phyloP scores from a whole-genome alignment of 805 yeast species.

The Candida michaelii region DNA sequence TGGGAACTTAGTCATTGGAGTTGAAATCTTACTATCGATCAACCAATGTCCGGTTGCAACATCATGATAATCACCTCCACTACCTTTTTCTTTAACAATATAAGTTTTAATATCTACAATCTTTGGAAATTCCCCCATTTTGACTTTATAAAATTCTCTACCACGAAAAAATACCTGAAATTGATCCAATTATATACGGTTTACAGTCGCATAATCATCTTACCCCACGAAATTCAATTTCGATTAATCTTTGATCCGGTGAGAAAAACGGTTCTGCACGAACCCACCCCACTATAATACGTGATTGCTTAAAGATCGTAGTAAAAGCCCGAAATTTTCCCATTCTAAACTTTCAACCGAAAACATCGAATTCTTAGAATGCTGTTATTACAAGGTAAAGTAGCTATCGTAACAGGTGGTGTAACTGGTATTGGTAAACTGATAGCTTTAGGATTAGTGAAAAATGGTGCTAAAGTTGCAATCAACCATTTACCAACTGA shows the following conservation, averaged over 20 bases:
- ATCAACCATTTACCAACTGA: conserved; percentile 28
- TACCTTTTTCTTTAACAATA: conserved; percentile 43
- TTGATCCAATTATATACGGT: conserved; percentile 1
- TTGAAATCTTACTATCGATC: conserved; percentile 45
- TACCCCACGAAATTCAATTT: conserved; percentile 2
- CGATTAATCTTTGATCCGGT: conserved; percentile 5
- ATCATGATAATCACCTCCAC: conserved; percentile 54
- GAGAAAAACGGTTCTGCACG: neutral
- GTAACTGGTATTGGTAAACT: conserved; percentile 48
- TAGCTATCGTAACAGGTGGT: conserved; percentile 45
- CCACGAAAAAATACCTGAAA: neutral
- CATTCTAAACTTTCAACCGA: neutral
- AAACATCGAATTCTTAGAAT: neutral
- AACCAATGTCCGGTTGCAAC: conserved; percentile 51
- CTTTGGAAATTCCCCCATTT: conserved; percentile 37
- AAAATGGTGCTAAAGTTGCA: conserved; percentile 43
- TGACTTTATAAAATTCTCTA: neutral
- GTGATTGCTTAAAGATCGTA: neutral
- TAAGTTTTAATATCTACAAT: conserved; percentile 44
- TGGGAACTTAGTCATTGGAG: conserved; percentile 50
- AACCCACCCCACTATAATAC: neutral
- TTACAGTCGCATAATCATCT: neutral
- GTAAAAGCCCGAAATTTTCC: neutral
- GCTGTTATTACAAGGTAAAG: conserved; percentile 30
- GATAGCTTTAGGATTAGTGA: conserved; percentile 41